A percentile compares a stretch with the other conserved stretches of the same genome.
These are phyloP conservation scores for Crithidia mellificae DNA, from an alignment of 208 protist species.

Conservation along the genomic window DNA sequence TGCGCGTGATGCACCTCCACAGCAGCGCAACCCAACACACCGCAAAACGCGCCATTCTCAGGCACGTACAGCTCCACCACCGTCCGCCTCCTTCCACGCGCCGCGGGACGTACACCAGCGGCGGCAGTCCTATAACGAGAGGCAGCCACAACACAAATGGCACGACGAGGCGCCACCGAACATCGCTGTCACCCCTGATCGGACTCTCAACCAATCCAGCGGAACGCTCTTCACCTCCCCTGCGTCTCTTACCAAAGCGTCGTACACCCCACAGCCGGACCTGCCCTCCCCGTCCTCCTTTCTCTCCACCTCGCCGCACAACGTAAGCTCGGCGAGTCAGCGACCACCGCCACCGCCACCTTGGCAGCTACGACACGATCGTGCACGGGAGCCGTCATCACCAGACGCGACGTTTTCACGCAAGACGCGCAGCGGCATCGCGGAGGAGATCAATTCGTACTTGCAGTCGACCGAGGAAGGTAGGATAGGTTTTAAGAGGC, in stretches of 20 bases:
- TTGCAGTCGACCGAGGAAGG: not conserved
- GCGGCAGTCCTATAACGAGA: too few relatives aligned
- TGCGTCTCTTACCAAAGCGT: constrained; percentile 18
- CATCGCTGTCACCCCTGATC: constrained; percentile 14
- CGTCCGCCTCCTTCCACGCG: too few relatives aligned
- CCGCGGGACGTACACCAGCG: too few relatives aligned
- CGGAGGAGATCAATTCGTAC: not conserved
- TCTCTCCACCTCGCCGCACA: constrained; percentile 6
- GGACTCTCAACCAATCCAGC: constrained; percentile 18
- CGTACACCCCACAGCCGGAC: constrained; percentile 12
- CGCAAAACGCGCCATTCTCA: too few relatives aligned
- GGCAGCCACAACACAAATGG: too few relatives aligned
- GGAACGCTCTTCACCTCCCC: constrained; percentile 15
- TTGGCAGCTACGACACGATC: constrained; percentile 19
- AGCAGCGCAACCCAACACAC: too few relatives aligned
- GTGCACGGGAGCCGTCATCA: not conserved
- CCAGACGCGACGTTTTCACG: too few relatives aligned
- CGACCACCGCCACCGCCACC: constrained; percentile 10
- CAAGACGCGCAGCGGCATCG: not conserved
- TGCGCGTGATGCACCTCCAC: too few relatives aligned
- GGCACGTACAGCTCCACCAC: too few relatives aligned
- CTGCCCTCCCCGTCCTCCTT: constrained; percentile 23
- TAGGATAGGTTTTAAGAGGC: too few relatives aligned
- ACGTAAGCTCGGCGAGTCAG: not conserved
- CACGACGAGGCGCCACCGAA: too few relatives aligned